These are phyloP conservation scores for Blepharisma japonicum DNA, from an alignment of 73 alveolate genomes.

Conservation along the genomic window DNA sequence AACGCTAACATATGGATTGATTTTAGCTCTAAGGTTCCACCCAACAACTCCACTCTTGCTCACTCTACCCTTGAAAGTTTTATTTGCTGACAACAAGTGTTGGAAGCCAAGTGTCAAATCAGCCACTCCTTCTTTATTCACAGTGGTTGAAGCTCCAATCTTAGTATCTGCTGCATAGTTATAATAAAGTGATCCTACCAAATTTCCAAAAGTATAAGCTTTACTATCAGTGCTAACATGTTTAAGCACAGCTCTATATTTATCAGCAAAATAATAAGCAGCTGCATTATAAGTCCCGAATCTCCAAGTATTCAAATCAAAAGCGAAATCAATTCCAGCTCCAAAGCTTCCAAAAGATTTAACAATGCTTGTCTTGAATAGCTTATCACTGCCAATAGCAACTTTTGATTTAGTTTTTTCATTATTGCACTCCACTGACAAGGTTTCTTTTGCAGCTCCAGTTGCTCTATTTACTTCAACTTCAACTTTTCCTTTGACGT, in stretches of 20 bases:
- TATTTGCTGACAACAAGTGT: neutral
- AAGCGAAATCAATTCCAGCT: neutral
- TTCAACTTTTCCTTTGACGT: conserved; percentile 4
- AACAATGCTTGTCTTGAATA: neutral
- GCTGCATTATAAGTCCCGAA: conserved; percentile 12
- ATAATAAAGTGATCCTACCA: neutral
- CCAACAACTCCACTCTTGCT: neutral
- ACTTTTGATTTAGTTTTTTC: neutral
- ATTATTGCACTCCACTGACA: neutral
- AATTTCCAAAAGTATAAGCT: neutral
- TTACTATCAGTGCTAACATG: conserved; percentile 14
- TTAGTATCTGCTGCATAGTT: neutral
- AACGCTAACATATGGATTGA: neutral
- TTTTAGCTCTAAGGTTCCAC: neutral
- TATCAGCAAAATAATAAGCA: neutral
- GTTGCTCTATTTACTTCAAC: conserved; percentile 9
- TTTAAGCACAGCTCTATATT: neutral
- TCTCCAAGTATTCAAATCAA: neutral
- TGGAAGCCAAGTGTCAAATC: conserved; percentile 2
- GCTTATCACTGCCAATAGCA: neutral
- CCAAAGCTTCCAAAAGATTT: neutral
- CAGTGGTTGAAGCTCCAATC: neutral
- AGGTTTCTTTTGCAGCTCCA: neutral
- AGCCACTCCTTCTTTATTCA: neutral
- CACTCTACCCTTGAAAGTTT: neutral